phyloP scores from a whole-genome alignment of 163 green algal genomes.

The Prototheca wickerhamii region DNA sequence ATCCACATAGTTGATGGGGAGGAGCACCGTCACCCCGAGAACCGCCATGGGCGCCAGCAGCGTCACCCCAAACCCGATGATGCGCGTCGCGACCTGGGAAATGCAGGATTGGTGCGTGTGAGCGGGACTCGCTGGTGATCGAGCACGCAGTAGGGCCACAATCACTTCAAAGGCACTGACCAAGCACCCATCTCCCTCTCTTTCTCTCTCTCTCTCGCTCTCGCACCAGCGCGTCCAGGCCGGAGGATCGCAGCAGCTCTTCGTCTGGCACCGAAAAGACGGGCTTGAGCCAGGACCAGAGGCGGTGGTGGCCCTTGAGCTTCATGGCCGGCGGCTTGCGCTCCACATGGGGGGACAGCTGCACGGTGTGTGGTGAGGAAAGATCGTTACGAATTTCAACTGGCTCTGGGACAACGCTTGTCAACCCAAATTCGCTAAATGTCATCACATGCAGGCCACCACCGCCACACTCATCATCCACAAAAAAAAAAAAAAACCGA shows the following conservation, averaged over 20 bases:
- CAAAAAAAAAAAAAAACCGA: not conserved
- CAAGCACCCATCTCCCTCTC: too few relatives aligned
- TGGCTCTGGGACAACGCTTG: too few relatives aligned
- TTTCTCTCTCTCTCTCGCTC: not conserved
- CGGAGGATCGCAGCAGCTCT: constrained; percentile 21
- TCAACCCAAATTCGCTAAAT: too few relatives aligned
- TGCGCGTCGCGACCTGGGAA: constrained; percentile 20
- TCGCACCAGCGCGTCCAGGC: constrained; percentile 24
- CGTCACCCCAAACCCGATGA: constrained; percentile 31
- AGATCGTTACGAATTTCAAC: too few relatives aligned
- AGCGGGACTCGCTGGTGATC: not conserved
- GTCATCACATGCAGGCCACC: too few relatives aligned
- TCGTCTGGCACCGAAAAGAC: constrained; percentile 26
- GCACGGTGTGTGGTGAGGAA: not conserved
- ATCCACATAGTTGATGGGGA: constrained; percentile 27
- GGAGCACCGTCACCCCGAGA: constrained; percentile 12
- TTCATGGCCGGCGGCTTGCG: constrained; percentile 21
- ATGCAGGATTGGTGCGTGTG: not conserved
- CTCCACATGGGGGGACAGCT: constrained; percentile 16
- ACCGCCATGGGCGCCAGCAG: constrained; percentile 29
- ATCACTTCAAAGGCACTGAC: not conserved
- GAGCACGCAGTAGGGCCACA: not conserved
- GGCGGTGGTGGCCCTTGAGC: constrained; percentile 13
- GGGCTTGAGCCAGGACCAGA: constrained; percentile 27
- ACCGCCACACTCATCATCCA: too few relatives aligned